These are phyloP conservation scores for Fusarium paranaense DNA, from an alignment of 2,329 filamentous ascomycete species.

Conservation along the genomic window DNA sequence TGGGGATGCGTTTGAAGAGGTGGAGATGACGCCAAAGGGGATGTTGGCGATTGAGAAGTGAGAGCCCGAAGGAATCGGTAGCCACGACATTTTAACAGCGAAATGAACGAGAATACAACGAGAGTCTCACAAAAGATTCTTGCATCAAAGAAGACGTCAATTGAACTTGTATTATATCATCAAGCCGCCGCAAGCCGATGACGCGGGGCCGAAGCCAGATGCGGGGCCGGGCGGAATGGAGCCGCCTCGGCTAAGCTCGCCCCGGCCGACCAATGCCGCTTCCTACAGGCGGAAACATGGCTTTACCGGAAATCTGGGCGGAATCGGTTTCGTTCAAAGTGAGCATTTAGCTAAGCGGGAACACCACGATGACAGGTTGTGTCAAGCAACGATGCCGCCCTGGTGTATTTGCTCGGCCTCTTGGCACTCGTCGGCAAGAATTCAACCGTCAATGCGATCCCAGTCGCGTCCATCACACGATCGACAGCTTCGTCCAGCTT, in stretches of 20 bases:
- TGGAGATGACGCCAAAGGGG: slow-evolving; percentile 85
- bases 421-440: neutral
- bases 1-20: slow-evolving; percentile 63
- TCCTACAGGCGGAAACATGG: neutral
- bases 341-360: too few species aligned
- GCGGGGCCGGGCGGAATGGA: slow-evolving; percentile 20
- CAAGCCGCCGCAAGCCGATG: slow-evolving; percentile 35
- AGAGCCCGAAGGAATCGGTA: slow-evolving; percentile 49
- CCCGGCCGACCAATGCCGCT: slow-evolving; percentile 1
- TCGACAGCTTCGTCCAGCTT: neutral
- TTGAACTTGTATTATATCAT: slow-evolving; percentile 20
- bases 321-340: neutral
- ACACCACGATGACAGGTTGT: too few species aligned
- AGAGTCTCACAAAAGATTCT: neutral
- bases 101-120: neutral
- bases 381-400: too few species aligned
- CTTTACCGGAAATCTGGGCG: neutral
- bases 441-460: neutral
- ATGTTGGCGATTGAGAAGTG: slow-evolving; percentile 75
- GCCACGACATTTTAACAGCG: slow-evolving; percentile 43
- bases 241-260: slow-evolving; percentile 6
- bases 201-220: neutral
- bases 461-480: neutral
- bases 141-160: neutral
- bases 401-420: neutral